Percentiles rank a stretch among this genome's conserved stretches.
Conservation (phyloP, 2,329 filamentous ascomycete species). For the Zelopaecilomyces penicillatus region DNA sequence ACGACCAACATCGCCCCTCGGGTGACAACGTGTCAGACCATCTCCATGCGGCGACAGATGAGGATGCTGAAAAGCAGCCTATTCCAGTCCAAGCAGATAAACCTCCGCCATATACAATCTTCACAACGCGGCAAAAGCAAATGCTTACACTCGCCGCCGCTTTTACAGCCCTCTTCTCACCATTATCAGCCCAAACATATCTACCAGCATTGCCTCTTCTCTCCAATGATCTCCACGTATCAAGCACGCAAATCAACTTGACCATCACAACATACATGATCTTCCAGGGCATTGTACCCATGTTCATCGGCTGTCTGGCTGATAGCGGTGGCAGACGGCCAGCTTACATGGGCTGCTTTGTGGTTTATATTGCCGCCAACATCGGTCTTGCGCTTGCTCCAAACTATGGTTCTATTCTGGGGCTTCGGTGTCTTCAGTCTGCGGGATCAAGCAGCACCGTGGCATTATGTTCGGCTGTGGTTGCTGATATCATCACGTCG, state of each 20-base stretch:
- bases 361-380: conserved; percentile 45
- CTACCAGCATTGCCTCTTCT: conserved; percentile 44
- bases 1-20: no score
- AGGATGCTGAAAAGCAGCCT: conserved; percentile 10
- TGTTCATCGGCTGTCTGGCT: conserved; percentile 47
- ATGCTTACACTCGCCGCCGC: conserved; percentile 32
- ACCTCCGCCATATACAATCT: conserved; percentile 27
- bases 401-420: conserved; percentile 41
- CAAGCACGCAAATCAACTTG: conserved; percentile 35
- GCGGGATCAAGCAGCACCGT: conserved; percentile 52
- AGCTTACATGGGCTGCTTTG: conserved; percentile 44
- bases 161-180: conserved; percentile 35
- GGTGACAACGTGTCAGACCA: no score
- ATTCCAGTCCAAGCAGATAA: neutral
- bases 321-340: conserved; percentile 46
- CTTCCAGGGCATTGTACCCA: conserved; percentile 51
- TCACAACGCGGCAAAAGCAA: conserved; percentile 32
- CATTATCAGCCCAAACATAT: conserved; percentile 43
- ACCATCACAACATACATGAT: conserved; percentile 50
- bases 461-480: conserved; percentile 47
- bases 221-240: conserved; percentile 38
- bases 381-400: conserved; percentile 43
- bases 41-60: no score
- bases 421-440: conserved; percentile 48
- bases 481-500: conserved; percentile 55